phyloP scores from a whole-genome alignment of 768 basidiomycete genomes.

The Suillus spraguei region DNA sequence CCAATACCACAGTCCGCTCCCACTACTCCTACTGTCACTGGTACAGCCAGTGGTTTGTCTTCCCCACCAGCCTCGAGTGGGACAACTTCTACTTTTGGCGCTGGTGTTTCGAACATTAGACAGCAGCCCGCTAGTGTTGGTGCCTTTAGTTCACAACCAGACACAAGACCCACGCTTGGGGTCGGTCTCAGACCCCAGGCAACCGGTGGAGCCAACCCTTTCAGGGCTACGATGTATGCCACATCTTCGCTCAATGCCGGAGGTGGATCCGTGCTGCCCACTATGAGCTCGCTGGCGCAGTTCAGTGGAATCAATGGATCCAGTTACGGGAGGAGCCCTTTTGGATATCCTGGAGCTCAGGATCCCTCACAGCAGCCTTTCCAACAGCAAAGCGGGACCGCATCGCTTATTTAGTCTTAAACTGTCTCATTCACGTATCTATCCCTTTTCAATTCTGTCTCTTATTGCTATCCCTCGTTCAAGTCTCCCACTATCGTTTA shows the following conservation, averaged over 20 bases:
- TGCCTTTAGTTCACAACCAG: slow-evolving; percentile 39
- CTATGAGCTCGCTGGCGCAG: slow-evolving; percentile 29
- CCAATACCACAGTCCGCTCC: slow-evolving; percentile 65
- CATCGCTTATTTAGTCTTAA: slow-evolving; percentile 50
- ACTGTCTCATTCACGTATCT: slow-evolving; percentile 15
- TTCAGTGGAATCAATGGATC: slow-evolving; percentile 25
- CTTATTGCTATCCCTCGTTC: slow-evolving; percentile 2
- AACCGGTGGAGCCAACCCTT: slow-evolving; percentile 61
- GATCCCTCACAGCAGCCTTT: slow-evolving; percentile 23
- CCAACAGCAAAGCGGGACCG: slow-evolving; percentile 45
- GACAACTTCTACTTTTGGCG: slow-evolving; percentile 14
- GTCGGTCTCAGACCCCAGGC: slow-evolving; percentile 58
- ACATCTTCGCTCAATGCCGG: slow-evolving; percentile 19
- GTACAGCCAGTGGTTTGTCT: slow-evolving; percentile 16
- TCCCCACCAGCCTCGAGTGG: slow-evolving; percentile 28
- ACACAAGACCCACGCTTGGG: slow-evolving; percentile 40
- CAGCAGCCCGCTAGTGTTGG: slow-evolving; percentile 26
- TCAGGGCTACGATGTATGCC: slow-evolving; percentile 62
- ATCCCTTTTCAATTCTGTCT: slow-evolving; percentile 5
- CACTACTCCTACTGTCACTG: slow-evolving; percentile 43
- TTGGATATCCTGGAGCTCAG: slow-evolving; percentile 24
- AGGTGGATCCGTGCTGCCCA: slow-evolving; percentile 17
- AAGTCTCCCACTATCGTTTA: slow-evolving; percentile 8
- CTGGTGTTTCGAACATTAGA: slow-evolving; percentile 13
- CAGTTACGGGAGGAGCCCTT: slow-evolving; percentile 24